Conservation (phyloP, 2,329 filamentous ascomycete genomes). For the Fusarium aywerte region DNA sequence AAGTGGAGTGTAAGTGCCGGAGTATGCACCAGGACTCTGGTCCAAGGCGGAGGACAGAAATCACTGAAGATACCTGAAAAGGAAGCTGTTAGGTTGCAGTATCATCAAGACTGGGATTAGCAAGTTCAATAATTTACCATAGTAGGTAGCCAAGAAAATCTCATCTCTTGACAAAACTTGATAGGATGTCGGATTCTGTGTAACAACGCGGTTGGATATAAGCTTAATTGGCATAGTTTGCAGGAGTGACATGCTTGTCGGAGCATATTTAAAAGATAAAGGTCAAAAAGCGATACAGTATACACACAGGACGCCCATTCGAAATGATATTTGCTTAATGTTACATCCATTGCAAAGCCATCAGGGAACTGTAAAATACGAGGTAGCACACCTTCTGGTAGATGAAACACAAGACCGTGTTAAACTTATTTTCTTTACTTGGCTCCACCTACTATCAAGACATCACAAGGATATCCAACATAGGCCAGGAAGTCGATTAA, state of each 20-base stretch:
- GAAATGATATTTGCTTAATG: not conserved
- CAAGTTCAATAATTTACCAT: no score
- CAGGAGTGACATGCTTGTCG: not conserved
- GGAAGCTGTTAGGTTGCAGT: not conserved
- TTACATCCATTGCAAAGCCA: not conserved
- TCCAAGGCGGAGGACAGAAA: not conserved
- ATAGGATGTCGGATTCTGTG: not conserved
- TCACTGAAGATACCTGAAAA: not conserved
- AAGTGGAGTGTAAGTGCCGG: constrained; percentile 12
- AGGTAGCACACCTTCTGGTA: not conserved
- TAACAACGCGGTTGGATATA: not conserved
- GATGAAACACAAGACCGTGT: constrained; percentile 3
- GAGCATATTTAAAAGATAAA: not conserved
- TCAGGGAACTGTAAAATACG: not conserved
- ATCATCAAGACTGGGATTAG: not conserved
- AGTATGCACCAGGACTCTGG: not conserved
- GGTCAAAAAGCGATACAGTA: not conserved
- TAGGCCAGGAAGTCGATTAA: not conserved
- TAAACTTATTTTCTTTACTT: not conserved
- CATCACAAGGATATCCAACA: not conserved
- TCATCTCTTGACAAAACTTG: not conserved
- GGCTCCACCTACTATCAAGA: not conserved
- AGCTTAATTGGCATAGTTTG: not conserved
- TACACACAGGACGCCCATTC: not conserved
- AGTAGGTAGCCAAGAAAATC: not conserved